Evolutionary conservation across 768 basidiomycete species (phyloP).

Genomic region (Pisolithus marmoratus): DNA sequence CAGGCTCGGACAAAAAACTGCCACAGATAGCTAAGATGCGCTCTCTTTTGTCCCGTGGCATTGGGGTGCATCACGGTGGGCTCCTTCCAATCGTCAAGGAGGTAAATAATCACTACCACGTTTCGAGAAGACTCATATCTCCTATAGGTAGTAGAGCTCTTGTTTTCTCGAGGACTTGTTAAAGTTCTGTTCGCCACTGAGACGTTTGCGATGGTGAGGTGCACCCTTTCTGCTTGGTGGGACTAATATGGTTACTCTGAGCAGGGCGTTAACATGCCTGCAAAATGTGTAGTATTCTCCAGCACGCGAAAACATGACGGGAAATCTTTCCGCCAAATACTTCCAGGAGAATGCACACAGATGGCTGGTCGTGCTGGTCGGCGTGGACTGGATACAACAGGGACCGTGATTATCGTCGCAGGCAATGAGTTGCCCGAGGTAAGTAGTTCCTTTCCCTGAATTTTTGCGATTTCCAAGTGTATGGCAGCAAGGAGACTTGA

Average conservation of each 20-base stretch:
- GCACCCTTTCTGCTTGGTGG: conserved; percentile 1
- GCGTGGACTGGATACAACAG: conserved; percentile 90
- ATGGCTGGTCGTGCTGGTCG: conserved; percentile 99
- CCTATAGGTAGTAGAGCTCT: conserved; percentile 83
- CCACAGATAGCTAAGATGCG: conserved; percentile 92
- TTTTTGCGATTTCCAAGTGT: not conserved
- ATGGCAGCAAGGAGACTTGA: conserved; percentile 62
- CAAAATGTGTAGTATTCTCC: conserved; percentile 95
- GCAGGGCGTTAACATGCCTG: conserved; percentile 99
- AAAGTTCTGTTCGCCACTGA: conserved; percentile 98
- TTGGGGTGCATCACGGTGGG: conserved; percentile 97
- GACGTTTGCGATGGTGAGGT: conserved; percentile 92
- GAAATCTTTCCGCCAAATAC: conserved; percentile 80
- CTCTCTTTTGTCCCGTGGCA: conserved; percentile 84
- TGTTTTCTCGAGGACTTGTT: conserved; percentile 93
- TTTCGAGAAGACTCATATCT: conserved; percentile 6
- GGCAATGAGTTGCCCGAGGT: conserved; percentile 87
- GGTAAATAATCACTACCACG: conserved; percentile 36
- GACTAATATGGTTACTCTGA: conserved; percentile 6
- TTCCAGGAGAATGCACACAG: conserved; percentile 94
- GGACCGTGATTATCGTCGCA: conserved; percentile 88
- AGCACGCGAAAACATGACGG: conserved; percentile 95
- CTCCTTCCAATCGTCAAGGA: conserved; percentile 96
- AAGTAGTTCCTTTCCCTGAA: conserved; percentile 10
- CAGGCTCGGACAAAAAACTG: conserved; percentile 86